These are phyloP conservation scores for Globisporangium mamillatum DNA, from an alignment of 352 stramenopile genomes.

Conservation along the genomic window DNA sequence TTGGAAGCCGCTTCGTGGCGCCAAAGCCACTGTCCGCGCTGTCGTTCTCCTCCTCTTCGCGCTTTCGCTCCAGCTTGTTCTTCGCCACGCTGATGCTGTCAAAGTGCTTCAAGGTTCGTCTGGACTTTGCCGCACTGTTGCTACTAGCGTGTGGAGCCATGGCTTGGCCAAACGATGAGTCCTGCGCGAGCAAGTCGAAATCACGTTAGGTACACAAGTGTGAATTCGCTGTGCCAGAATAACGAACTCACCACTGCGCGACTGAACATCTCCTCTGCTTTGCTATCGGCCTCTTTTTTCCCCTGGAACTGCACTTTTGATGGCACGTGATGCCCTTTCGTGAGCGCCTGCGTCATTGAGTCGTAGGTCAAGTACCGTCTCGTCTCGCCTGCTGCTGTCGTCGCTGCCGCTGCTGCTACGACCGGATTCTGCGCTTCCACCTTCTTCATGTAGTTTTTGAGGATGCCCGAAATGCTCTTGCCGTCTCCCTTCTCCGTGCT, in stretches of 20 bases:
- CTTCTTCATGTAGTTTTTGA: conserved; percentile 21
- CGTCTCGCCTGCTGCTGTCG: background rate
- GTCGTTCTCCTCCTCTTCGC: conserved; percentile 8
- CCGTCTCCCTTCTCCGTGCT: background rate
- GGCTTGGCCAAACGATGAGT: conserved; percentile 4
- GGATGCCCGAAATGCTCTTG: conserved; percentile 10
- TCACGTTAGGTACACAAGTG: background rate
- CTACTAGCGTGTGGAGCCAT: conserved; percentile 1
- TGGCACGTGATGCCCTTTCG: background rate
- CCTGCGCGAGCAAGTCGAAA: background rate
- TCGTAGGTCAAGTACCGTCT: conserved; percentile 7
- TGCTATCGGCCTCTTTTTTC: background rate
- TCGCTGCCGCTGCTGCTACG: background rate
- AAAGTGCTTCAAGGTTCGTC: conserved; percentile 17
- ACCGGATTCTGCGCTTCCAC: conserved; percentile 8
- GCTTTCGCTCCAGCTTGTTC: conserved; percentile 12
- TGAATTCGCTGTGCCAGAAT: background rate
- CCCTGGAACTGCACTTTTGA: background rate
- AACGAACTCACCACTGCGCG: conserved; percentile 10
- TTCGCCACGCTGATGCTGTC: conserved; percentile 18
- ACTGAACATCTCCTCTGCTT: conserved; percentile 15
- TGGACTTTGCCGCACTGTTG: background rate
- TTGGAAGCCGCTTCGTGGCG: conserved; percentile 6
- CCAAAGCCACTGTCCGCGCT: conserved; percentile 11
- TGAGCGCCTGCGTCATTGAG: conserved; percentile 7